Percentiles rank a stretch among this genome's conserved stretches.
These are phyloP conservation scores for Suillus plorans DNA, from an alignment of 768 basidiomycete genomes.

Conservation along the genomic window DNA sequence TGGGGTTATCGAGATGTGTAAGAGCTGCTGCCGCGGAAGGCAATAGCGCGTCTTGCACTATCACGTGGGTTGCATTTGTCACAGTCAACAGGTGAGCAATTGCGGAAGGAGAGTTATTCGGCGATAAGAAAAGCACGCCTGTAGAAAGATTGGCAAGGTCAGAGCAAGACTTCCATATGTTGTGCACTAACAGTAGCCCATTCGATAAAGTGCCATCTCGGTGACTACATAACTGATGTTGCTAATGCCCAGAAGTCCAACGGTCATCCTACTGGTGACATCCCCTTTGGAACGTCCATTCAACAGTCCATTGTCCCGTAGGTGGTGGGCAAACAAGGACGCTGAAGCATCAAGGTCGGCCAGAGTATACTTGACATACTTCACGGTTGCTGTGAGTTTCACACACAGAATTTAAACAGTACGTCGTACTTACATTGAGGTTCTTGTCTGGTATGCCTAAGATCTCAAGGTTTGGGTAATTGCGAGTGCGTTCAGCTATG, in stretches of 20 bases:
- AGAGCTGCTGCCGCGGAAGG: conserved; percentile 19
- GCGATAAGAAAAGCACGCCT: conserved; percentile 37
- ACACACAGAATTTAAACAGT: not conserved
- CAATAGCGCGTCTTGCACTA: conserved; percentile 19
- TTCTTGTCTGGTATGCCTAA: conserved; percentile 26
- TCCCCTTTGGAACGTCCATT: conserved; percentile 25
- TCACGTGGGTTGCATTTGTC: conserved; percentile 21
- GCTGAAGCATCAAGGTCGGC: conserved; percentile 25
- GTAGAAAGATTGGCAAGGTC: not conserved
- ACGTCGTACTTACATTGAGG: conserved; percentile 13
- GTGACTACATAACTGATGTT: conserved; percentile 28
- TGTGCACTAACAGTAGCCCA: conserved; percentile 29
- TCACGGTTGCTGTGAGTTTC: not conserved
- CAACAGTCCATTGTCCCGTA: conserved; percentile 18
- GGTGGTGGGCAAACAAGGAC: conserved; percentile 25
- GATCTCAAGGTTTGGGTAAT: conserved; percentile 21
- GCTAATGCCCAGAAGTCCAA: conserved; percentile 26
- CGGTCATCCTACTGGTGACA: conserved; percentile 22
- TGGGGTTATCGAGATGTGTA: conserved; percentile 16
- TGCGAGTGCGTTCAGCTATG: conserved; percentile 18
- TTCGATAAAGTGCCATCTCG: conserved; percentile 27
- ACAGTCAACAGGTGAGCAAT: conserved; percentile 42
- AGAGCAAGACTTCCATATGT: not conserved
- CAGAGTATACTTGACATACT: conserved; percentile 28
- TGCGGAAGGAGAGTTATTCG: conserved; percentile 46